A percentile compares a stretch with the other conserved stretches of the same genome.
phyloP scores from a whole-genome alignment of 2,329 filamentous ascomycete genomes.

The Penicillium thymicola region DNA sequence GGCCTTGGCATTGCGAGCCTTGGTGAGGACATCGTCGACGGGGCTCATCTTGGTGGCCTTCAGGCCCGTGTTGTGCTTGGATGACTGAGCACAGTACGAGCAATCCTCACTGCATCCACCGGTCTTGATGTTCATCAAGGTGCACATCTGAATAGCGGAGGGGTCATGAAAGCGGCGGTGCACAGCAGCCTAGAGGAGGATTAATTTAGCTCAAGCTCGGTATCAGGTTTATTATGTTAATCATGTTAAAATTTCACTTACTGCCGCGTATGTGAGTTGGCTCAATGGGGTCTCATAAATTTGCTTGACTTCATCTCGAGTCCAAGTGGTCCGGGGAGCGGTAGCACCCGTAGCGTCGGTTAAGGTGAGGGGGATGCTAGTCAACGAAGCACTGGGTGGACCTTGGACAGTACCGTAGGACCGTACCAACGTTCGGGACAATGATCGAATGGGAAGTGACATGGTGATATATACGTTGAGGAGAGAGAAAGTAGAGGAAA shows the following conservation, averaged over 20 bases:
- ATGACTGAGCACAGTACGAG: constrained; percentile 88
- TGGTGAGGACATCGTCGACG: constrained; percentile 76
- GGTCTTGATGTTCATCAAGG: constrained; percentile 94
- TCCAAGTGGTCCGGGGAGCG: constrained; percentile 69
- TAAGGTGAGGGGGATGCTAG: constrained; percentile 32
- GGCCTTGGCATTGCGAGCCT: constrained; percentile 71
- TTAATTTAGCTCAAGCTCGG: constrained; percentile 3
- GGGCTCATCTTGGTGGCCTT: constrained; percentile 74
- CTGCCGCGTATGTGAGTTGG: constrained; percentile 72
- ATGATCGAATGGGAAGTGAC: constrained; percentile 30
- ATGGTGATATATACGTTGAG: constrained; percentile 15
- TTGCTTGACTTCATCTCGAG: constrained; percentile 72
- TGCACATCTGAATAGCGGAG: constrained; percentile 83
- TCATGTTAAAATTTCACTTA: constrained; percentile 41
- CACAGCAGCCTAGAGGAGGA: constrained; percentile 59
- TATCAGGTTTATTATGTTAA: neutral
- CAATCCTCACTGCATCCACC: constrained; percentile 91
- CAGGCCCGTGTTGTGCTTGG: constrained; percentile 72
- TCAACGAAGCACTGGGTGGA: constrained; percentile 30
- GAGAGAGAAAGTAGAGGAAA: neutral
- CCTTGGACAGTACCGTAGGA: constrained; percentile 43
- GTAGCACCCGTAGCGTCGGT: constrained; percentile 37
- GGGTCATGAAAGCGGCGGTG: constrained; percentile 85
- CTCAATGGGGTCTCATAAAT: constrained; percentile 80
- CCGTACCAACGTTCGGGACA: constrained; percentile 28